phyloP scores from a whole-genome alignment of 495 filamentous ascomycete species.

The Collariella sp. region DNA sequence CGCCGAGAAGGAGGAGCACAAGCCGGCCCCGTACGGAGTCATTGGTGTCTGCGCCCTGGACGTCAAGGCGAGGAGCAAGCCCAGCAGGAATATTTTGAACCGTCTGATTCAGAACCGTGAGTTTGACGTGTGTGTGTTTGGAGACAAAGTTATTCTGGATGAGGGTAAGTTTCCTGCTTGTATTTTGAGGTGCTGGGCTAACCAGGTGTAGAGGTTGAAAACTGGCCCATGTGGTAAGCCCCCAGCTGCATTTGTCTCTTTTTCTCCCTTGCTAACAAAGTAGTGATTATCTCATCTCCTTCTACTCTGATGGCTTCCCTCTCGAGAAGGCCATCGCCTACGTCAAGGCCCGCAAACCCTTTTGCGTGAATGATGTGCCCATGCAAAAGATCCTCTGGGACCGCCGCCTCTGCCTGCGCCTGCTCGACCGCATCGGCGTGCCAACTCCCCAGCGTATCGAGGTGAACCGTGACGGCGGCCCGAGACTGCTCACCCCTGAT shows the following conservation, averaged over 20 bases:
- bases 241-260: neutral
- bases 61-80: slow-evolving; percentile 92
- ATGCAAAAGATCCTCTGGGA: slow-evolving; percentile 99
- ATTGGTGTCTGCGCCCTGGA: slow-evolving; percentile 96
- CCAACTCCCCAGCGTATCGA: slow-evolving; percentile 85
- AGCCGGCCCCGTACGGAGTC: slow-evolving; percentile 43
- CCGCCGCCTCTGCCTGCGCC: slow-evolving; percentile 73
- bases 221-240: slow-evolving; percentile 61
- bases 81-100: slow-evolving; percentile 89
- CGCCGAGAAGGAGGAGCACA: slow-evolving; percentile 43
- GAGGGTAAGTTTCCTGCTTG: slow-evolving; percentile 52
- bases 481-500: slow-evolving; percentile 63
- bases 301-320: slow-evolving; percentile 96
- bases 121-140: slow-evolving; percentile 94
- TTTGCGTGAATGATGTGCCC: slow-evolving; percentile 92
- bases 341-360: slow-evolving; percentile 80
- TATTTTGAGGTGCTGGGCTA: slow-evolving; percentile 4
- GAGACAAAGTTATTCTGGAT: slow-evolving; percentile 95
- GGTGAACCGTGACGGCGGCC: slow-evolving; percentile 90
- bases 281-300: slow-evolving; percentile 90
- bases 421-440: slow-evolving; percentile 82
- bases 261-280: slow-evolving; percentile 6
- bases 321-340: slow-evolving; percentile 96
- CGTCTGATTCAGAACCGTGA: slow-evolving; percentile 81
- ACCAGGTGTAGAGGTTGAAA: slow-evolving; percentile 49